These are phyloP conservation scores for Ustilago trichophora DNA, from an alignment of 1,284 basidiomycete species.

Conservation along the genomic window DNA sequence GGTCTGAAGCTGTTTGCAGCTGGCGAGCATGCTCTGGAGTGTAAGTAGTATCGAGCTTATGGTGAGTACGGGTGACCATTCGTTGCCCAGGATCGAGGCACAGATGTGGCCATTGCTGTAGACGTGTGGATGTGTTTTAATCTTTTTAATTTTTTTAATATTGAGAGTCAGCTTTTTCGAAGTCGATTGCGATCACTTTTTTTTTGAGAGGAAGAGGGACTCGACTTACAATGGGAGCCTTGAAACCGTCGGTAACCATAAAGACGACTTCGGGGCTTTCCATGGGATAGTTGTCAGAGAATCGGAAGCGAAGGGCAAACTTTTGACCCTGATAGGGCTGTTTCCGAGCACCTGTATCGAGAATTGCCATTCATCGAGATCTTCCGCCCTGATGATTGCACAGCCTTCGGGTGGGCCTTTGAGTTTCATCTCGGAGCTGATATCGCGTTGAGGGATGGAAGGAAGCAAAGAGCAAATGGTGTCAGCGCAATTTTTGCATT, in stretches of 20 bases:
- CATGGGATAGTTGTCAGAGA: slow-evolving; percentile 60
- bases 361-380: slow-evolving; percentile 55
- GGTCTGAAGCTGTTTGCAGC: slow-evolving; percentile 56
- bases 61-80: slow-evolving; percentile 64
- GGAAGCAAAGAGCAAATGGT: background rate
- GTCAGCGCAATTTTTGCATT: background rate
- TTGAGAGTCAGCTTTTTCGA: too few relatives aligned
- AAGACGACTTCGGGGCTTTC: slow-evolving; percentile 65
- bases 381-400: slow-evolving; percentile 50
- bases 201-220: background rate
- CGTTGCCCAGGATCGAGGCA: slow-evolving; percentile 56
- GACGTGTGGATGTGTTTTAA: slow-evolving; percentile 51
- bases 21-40: slow-evolving; percentile 65
- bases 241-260: slow-evolving; percentile 54
- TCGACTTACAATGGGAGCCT: slow-evolving; percentile 55
- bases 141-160: background rate
- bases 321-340: slow-evolving; percentile 51
- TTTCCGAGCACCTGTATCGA: slow-evolving; percentile 50
- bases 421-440: slow-evolving; percentile 44
- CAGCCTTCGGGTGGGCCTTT: slow-evolving; percentile 48
- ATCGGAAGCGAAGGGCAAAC: slow-evolving; percentile 62
- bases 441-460: background rate
- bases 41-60: slow-evolving; percentile 59
- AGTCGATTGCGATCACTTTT: background rate
- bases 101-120: slow-evolving; percentile 65